A percentile compares a stretch with the other conserved stretches of the same genome.
These are phyloP conservation scores for Yamadazyma diddensiae DNA, from an alignment of 1,139 yeast genomes.

Conservation along the genomic window DNA sequence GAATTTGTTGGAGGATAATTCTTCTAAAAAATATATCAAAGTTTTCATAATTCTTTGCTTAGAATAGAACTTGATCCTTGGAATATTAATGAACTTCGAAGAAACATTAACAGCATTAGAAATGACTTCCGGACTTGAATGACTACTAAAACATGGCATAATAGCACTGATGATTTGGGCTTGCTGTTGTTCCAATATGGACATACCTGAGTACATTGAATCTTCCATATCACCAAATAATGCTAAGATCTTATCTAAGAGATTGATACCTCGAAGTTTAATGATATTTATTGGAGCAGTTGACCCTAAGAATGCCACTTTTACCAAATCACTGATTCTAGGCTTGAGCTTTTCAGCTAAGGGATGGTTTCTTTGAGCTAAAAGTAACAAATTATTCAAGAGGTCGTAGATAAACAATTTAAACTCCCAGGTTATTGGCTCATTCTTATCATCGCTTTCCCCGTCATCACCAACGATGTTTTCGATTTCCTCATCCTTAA, in stretches of 20 bases:
- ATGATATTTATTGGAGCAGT: conserved; percentile 65
- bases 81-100: conserved; percentile 65
- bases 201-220: conserved; percentile 68
- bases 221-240: conserved; percentile 63
- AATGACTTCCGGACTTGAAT: conserved; percentile 71
- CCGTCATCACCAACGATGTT: conserved; percentile 33
- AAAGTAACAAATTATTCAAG: conserved; percentile 48
- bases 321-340: conserved; percentile 68
- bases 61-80: conserved; percentile 47
- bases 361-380: conserved; percentile 38
- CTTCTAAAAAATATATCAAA: conserved; percentile 66
- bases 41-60: conserved; percentile 65
- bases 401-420: conserved; percentile 59
- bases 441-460: conserved; percentile 41
- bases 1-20: conserved; percentile 46
- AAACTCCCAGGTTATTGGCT: conserved; percentile 71
- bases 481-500: conserved; percentile 46
- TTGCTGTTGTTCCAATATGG: conserved; percentile 86
- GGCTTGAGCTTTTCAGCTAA: conserved; percentile 43
- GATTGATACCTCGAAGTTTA: conserved; percentile 62
- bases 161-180: conserved; percentile 92
- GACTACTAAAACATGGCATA: conserved; percentile 80
- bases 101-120: conserved; percentile 76
- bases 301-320: conserved; percentile 81
- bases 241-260: conserved; percentile 46